Conservation (phyloP, 2,329 filamentous ascomycete species). For the Raffaelea albimanens region DNA sequence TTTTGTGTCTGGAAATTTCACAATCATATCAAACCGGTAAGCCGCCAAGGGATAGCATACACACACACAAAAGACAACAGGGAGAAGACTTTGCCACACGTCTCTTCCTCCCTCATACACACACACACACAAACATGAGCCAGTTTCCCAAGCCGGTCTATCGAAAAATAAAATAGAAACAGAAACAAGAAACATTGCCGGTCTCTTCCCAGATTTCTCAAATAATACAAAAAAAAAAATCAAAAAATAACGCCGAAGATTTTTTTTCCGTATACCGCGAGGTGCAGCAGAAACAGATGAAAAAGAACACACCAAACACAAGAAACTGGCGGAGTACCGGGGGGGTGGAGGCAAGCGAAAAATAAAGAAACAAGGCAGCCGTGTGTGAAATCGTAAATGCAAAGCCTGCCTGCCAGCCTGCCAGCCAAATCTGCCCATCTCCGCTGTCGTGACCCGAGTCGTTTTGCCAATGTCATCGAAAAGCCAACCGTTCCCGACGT, state of each 20-base stretch:
- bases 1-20: neutral
- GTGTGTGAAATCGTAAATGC: too few relatives aligned
- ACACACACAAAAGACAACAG: neutral
- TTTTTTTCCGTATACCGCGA: too few relatives aligned
- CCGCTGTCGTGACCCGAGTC: neutral
- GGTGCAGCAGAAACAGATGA: neutral
- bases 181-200: too few relatives aligned
- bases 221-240: slow-evolving; percentile 4
- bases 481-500: slow-evolving; percentile 1
- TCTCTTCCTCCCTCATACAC: too few relatives aligned
- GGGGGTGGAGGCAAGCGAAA: too few relatives aligned
- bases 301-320: neutral
- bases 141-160: slow-evolving; percentile 1
- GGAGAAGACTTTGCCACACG: too few relatives aligned
- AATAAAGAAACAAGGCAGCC: too few relatives aligned
- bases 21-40: neutral
- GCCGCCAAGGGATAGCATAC: neutral
- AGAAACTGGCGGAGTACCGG: neutral
- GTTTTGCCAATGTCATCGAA: neutral
- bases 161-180: too few relatives aligned
- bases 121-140: neutral
- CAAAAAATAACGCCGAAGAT: neutral
- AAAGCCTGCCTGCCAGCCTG: too few relatives aligned
- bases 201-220: neutral
- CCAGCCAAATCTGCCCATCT: too few relatives aligned